Evolutionary conservation across 305 asterid genomes (phyloP).

Genomic region (Coffea humblotiana): DNA sequence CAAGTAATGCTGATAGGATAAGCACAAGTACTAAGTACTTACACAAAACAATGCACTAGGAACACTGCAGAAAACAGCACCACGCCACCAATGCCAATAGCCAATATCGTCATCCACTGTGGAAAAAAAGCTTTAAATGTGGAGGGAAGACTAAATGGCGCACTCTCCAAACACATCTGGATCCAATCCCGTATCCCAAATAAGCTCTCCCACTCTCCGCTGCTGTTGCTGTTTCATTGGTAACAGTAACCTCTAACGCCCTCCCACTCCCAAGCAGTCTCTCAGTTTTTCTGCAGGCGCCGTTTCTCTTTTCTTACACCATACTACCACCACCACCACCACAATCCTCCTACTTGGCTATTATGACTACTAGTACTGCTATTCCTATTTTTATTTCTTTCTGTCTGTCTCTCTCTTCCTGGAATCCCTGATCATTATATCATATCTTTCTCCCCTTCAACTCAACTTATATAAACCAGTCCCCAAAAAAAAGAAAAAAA

Average conservation of each 20-base stretch:
- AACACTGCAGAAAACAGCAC: background rate
- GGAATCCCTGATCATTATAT: slow-evolving; percentile 6
- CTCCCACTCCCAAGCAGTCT: slow-evolving; percentile 27
- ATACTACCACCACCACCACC: background rate
- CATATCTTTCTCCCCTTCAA: background rate
- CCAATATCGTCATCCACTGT: background rate
- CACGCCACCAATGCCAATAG: background rate
- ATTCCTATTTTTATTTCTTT: background rate
- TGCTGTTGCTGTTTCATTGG: slow-evolving; percentile 41
- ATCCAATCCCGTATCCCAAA: too few species aligned
- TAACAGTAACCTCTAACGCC: slow-evolving; percentile 38
- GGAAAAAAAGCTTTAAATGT: too few species aligned
- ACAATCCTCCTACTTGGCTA: background rate
- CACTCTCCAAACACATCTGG: too few species aligned
- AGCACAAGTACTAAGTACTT: background rate
- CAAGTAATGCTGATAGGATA: background rate
- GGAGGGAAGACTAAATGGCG: background rate
- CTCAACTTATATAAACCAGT: background rate
- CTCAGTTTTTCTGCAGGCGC: slow-evolving; percentile 49
- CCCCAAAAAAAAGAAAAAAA: too few species aligned
- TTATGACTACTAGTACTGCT: too few species aligned
- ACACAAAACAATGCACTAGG: background rate
- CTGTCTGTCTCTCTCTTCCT: slow-evolving; percentile 19
- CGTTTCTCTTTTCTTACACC: slow-evolving; percentile 48
- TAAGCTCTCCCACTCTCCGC: slow-evolving; percentile 21